Evolutionary conservation across 805 yeast genomes (phyloP).

Genomic region (Myxozyma sirexii): DNA sequence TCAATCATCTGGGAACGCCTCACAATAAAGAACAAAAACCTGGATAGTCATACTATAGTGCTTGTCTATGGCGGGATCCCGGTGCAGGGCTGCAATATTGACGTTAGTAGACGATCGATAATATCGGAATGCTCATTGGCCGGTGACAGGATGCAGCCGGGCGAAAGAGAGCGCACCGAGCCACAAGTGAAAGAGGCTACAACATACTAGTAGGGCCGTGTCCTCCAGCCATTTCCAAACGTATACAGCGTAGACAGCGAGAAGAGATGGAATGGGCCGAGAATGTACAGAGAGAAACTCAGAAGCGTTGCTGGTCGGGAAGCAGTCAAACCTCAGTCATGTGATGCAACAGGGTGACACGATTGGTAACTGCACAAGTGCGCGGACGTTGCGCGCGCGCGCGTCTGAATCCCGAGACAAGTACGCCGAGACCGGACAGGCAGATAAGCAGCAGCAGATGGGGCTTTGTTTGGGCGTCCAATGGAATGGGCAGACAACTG

Average conservation of each 20-base stretch:
- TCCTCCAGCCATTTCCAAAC: slow-evolving; percentile 21
- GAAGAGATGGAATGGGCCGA: not conserved
- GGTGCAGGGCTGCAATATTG: slow-evolving; percentile 20
- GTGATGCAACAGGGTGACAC: too few relatives aligned
- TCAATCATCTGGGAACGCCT: not conserved
- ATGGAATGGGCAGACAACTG: too few relatives aligned
- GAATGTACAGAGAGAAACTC: not conserved
- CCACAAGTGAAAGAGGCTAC: not conserved
- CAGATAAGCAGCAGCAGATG: too few relatives aligned
- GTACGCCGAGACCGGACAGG: too few relatives aligned
- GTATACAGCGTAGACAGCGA: not conserved
- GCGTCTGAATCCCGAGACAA: too few relatives aligned
- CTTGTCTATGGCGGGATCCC: slow-evolving; percentile 34
- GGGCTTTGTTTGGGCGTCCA: too few relatives aligned
- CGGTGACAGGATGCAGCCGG: not conserved
- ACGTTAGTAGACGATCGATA: slow-evolving; percentile 7
- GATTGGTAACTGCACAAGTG: too few relatives aligned
- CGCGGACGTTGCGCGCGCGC: too few relatives aligned
- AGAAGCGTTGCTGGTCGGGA: too few relatives aligned
- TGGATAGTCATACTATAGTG: slow-evolving; percentile 20
- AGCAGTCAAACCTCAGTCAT: too few relatives aligned
- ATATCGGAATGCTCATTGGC: slow-evolving; percentile 9
- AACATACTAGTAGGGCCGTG: slow-evolving; percentile 28
- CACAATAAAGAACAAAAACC: not conserved
- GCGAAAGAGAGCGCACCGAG: not conserved